Conservation (phyloP, 208 protist species). For the Herpetomonas tarakana region DNA sequence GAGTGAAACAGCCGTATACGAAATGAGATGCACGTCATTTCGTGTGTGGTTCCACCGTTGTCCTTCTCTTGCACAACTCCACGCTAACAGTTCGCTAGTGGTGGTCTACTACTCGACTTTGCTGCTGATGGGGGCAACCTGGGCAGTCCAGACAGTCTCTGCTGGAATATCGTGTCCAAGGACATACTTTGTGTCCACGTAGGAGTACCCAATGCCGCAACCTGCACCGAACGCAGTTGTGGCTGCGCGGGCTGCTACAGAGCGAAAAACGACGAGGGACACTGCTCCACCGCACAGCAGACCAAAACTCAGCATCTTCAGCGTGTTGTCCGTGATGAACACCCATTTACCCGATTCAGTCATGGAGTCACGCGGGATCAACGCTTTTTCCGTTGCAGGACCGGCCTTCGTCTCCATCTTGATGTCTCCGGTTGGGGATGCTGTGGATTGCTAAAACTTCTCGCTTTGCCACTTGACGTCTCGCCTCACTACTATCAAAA, state of each 20-base stretch:
- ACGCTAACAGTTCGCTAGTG: too few relatives aligned
- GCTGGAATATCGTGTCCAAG: constrained; percentile 78
- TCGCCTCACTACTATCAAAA: too few relatives aligned
- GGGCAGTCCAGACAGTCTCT: constrained; percentile 60
- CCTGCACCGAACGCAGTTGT: constrained; percentile 67
- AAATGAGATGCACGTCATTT: too few relatives aligned
- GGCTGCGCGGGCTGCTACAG: constrained; percentile 40
- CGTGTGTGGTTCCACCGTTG: too few relatives aligned
- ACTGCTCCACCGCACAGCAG: constrained; percentile 61
- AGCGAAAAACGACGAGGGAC: constrained; percentile 69
- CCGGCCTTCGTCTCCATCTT: not conserved
- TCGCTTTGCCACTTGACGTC: too few relatives aligned
- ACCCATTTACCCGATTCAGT: constrained; percentile 81
- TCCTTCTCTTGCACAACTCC: too few relatives aligned
- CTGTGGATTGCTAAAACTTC: too few relatives aligned
- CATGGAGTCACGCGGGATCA: constrained; percentile 57
- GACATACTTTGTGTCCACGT: constrained; percentile 82
- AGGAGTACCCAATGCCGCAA: constrained; percentile 80
- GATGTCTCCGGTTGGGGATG: not conserved
- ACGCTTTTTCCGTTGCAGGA: constrained; percentile 12
- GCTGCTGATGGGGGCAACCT: constrained; percentile 27
- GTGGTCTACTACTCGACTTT: constrained; percentile 1
- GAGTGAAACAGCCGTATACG: too few relatives aligned
- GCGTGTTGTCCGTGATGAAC: constrained; percentile 71
- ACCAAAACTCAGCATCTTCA: constrained; percentile 72